Evolutionary conservation across 192 early-diverging fungal genomes (phyloP), one percentile per base, ranked within the genome.

Genomic region (Coemansia sp.): DNA sequence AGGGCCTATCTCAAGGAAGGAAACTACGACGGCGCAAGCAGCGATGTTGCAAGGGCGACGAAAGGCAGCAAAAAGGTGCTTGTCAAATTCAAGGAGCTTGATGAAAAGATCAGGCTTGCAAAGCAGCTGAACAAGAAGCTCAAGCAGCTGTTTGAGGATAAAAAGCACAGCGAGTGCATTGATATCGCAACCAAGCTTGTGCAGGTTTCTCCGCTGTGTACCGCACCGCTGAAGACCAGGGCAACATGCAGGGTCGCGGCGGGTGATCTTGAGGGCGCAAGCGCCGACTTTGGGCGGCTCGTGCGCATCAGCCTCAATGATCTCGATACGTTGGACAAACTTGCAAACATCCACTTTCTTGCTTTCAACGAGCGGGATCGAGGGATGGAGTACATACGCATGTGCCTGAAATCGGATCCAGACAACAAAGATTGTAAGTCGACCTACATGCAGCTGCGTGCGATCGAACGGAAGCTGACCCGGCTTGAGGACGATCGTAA

Each of bases 401-500:
- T 93, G 61, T 97, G 96, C 70, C 79, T 96, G 13, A 85, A 88
- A 29, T 88, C 89, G 5, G 96, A 99, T 69, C 95, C 93, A 1
- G 96, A 99, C 49, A 88, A 99, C 74, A 93, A 92, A 72, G 36
- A 75, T 33, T 98, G 96, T 85, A 95, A 94, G 75, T 78, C 68
- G 7, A 65, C 87, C 7, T 94, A 93, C 70, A 73, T 84, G 25
- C 78, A 72, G 54, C 63, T 95, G 38, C 95, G 93, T 61, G 85
- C 86, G 53, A 69, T 92, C 29, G 89, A 93, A 38, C 92, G 94
- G 71, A 81, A 77, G 33, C 63, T 95, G 17, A 73, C 73, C 19
- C 87, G 78, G 64, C 78, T 93, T 19, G 83, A 87, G 20, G 67
- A 59, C 1, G 83, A 88, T 59, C 62, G 85, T 14, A 72, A 75